Evolutionary conservation across 164 flowering plant genomes (phyloP).

Genomic region (Stephania cephalantha): DNA sequence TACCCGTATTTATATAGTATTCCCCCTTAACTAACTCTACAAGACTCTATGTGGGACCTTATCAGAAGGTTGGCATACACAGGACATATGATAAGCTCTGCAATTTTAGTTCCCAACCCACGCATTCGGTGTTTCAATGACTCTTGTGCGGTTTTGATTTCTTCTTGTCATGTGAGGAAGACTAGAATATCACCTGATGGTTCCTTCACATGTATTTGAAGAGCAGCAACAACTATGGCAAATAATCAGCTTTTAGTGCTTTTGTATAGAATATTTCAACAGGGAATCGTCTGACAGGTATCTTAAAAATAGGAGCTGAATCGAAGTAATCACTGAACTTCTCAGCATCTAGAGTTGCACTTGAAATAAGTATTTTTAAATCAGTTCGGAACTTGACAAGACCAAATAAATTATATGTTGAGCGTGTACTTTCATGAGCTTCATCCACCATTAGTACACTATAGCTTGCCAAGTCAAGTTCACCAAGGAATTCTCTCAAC

Average conservation of each 20-base stretch:
- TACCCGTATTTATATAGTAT: too few species aligned
- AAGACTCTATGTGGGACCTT: too few species aligned
- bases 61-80: slow-evolving; percentile 95
- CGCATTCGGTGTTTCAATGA: slow-evolving; percentile 75
- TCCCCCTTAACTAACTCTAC: too few species aligned
- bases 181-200: slow-evolving; percentile 82
- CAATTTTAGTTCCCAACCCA: slow-evolving; percentile 83
- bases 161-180: slow-evolving; percentile 90
- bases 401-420: slow-evolving; percentile 92
- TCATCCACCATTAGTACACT: slow-evolving; percentile 98
- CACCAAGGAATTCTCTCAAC: slow-evolving; percentile 89
- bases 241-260: slow-evolving; percentile 91
- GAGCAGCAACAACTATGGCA: slow-evolving; percentile 89
- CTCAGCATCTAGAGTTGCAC: slow-evolving; percentile 98
- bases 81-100: slow-evolving; percentile 92
- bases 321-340: slow-evolving; percentile 96
- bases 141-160: slow-evolving; percentile 92
- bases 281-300: slow-evolving; percentile 90
- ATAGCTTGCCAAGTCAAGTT: slow-evolving; percentile 86
- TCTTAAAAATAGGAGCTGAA: slow-evolving; percentile 83
- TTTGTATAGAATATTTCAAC: slow-evolving; percentile 87
- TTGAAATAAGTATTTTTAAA: slow-evolving; percentile 88
- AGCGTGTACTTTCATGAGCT: slow-evolving; percentile 94
- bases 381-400: slow-evolving; percentile 87
- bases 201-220: slow-evolving; percentile 82